Evolutionary conservation across 73 alveolate genomes (phyloP), one percentile per base, ranked within the genome.

Genomic region (Paramecium sexaurelia): DNA sequence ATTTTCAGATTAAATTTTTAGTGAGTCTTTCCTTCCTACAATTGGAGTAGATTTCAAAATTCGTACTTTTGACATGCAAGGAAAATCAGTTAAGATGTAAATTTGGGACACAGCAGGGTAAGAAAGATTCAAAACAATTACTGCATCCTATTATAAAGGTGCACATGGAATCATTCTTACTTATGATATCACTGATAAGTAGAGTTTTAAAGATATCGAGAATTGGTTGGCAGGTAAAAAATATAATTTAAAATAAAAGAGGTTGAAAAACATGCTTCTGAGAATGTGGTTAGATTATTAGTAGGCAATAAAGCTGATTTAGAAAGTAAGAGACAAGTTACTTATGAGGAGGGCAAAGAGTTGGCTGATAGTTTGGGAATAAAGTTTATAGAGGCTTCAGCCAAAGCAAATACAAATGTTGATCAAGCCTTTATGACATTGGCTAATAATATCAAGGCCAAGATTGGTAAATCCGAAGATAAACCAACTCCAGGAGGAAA

Each of bases 291-390:
- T 47, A 78, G 91, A 66, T 84, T 95, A 27, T 92, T 95, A 75
- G 96, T 95, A 9, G 98, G 98, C 1, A 96, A 95, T 92, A 96
- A 96, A 85, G 89, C 96, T 26, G 98, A 95, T 55, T 93, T 93
- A 6, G 98, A 87, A 47, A 92, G 94, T 66, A 73, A 90, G 83
- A 95, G 97, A 90, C 86, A 90, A 92, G 98, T 96, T 40, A 67
- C 98, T 37, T 85, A 19, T 43, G 96, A 96, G 91, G 95, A 90
- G 45, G 97, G 97, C 8, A 78, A 95, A 85, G 96, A 95, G 68
- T 40, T 95, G 19, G 94, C 95, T 20, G 92, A 95, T 41, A 94
- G 95, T 75, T 95, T 93, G 84, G 96, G 97, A n/a, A 91, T 96
- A 55, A 61, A 92, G 55, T 96, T 95, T 92, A 93, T 93, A 84